A percentile compares a stretch with the other conserved stretches of the same genome.
These are phyloP conservation scores for Tubosaeta sp. DNA, from an alignment of 768 basidiomycete species.

Conservation along the genomic window DNA sequence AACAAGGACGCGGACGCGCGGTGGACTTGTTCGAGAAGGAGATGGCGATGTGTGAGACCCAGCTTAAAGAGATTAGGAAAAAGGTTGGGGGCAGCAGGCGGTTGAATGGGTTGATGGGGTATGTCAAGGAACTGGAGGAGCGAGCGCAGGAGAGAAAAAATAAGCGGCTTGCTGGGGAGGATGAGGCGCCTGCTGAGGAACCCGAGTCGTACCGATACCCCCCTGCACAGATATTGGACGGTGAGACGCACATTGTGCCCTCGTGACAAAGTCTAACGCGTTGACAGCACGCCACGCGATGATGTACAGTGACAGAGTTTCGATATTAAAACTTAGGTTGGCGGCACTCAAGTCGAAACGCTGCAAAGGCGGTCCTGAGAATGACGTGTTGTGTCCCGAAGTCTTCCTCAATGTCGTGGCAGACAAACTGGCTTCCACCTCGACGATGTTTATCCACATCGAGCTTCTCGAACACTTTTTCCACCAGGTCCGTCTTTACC, in stretches of 20 bases:
- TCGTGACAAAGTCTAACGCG: slow-evolving; percentile 4
- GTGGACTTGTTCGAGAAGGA: slow-evolving; percentile 83
- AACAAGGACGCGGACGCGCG: slow-evolving; percentile 68
- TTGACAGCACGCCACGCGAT: slow-evolving; percentile 83
- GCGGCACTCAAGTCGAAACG: slow-evolving; percentile 84
- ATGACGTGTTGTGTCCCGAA: slow-evolving; percentile 90
- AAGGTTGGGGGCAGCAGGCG: slow-evolving; percentile 86
- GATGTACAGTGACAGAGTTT: slow-evolving; percentile 77
- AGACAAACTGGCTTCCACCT: slow-evolving; percentile 93
- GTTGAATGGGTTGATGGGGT: slow-evolving; percentile 68
- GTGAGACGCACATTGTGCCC: slow-evolving; percentile 40
- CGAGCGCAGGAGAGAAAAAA: slow-evolving; percentile 61
- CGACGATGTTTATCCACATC: slow-evolving; percentile 98
- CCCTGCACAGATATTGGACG: slow-evolving; percentile 87
- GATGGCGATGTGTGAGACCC: slow-evolving; percentile 75
- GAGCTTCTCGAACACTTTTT: slow-evolving; percentile 98
- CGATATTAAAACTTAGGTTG: slow-evolving; percentile 81
- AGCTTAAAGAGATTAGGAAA: slow-evolving; percentile 80
- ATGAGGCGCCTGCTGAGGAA: slow-evolving; percentile 36
- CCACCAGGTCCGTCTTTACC: slow-evolving; percentile 68
- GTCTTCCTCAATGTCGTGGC: slow-evolving; percentile 96
- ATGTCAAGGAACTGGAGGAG: slow-evolving; percentile 81
- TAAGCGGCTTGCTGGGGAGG: slow-evolving; percentile 40
- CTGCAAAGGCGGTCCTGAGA: slow-evolving; percentile 84
- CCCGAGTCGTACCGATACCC: slow-evolving; percentile 86